Evolutionary conservation across 495 filamentous ascomycete genomes (phyloP).

Genomic region (Xanthoparmelia taractica): DNA sequence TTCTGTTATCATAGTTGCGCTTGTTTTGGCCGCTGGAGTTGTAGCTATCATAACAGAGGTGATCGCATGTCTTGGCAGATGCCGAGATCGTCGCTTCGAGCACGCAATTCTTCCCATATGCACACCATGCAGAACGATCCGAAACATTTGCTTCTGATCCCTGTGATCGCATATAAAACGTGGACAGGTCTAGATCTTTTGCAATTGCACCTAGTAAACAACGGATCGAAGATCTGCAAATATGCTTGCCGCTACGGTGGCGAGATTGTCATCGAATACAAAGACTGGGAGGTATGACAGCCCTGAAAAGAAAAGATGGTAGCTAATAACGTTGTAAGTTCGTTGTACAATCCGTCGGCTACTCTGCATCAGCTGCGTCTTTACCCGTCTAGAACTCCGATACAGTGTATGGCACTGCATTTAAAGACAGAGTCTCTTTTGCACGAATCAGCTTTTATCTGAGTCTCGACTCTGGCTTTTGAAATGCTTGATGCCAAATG

Average conservation of each 20-base stretch:
- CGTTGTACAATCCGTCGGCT: no score
- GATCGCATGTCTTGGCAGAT: background rate
- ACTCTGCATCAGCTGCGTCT: background rate
- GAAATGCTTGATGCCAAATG: background rate
- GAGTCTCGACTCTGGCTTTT: background rate
- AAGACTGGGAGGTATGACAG: background rate
- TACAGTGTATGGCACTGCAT: background rate
- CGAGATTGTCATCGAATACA: background rate
- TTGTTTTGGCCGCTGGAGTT: background rate
- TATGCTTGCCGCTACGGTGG: background rate
- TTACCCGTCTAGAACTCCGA: background rate
- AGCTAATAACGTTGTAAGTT: no score
- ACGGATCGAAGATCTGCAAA: background rate
- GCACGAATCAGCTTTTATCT: background rate
- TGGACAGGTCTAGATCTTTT: background rate
- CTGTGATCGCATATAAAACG: background rate
- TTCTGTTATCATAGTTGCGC: background rate
- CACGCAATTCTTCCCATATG: background rate
- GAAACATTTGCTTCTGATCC: background rate
- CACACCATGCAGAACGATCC: background rate
- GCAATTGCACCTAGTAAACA: background rate
- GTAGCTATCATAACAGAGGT: background rate
- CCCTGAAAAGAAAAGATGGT: background rate
- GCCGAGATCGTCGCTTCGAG: background rate
- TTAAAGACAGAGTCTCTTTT: background rate